Evolutionary conservation across 2,329 filamentous ascomycete genomes (phyloP).

Genomic region (Colletotrichum sp.): DNA sequence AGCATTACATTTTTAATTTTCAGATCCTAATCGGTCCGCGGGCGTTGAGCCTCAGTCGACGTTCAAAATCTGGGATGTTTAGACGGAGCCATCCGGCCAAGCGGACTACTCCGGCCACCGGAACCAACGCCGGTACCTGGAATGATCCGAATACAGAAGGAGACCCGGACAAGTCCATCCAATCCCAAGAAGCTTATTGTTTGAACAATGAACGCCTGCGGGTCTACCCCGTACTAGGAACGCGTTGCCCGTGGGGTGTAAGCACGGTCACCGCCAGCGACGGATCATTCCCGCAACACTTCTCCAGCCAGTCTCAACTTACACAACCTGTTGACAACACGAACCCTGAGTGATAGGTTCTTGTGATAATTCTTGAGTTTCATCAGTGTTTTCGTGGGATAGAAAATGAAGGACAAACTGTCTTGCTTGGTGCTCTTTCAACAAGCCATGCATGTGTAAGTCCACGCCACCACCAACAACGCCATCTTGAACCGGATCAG

Average conservation of each 20-base stretch:
- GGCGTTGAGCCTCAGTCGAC: background rate
- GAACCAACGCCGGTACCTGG: background rate
- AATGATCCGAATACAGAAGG: background rate
- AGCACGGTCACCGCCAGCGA: background rate
- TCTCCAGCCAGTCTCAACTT: background rate
- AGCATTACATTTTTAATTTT: rapidly evolving
- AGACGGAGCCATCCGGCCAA: background rate
- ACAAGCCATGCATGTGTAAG: background rate
- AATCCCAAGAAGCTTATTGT: background rate
- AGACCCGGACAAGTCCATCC: background rate
- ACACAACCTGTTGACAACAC: rapidly evolving
- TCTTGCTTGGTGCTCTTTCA: background rate
- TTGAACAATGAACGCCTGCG: background rate
- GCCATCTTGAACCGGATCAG: background rate
- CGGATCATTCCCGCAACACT: background rate
- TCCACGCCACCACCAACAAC: background rate
- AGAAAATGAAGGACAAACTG: rapidly evolving
- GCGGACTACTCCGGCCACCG: background rate
- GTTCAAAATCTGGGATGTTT: background rate
- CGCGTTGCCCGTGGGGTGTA: background rate
- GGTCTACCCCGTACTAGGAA: background rate
- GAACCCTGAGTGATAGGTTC: background rate
- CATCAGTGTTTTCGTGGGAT: background rate
- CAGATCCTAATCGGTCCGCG: background rate
- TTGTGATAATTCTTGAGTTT: background rate